Conservation (phyloP, 202 grass and related monocot species). For the Miscanthus sacchariflorus region DNA sequence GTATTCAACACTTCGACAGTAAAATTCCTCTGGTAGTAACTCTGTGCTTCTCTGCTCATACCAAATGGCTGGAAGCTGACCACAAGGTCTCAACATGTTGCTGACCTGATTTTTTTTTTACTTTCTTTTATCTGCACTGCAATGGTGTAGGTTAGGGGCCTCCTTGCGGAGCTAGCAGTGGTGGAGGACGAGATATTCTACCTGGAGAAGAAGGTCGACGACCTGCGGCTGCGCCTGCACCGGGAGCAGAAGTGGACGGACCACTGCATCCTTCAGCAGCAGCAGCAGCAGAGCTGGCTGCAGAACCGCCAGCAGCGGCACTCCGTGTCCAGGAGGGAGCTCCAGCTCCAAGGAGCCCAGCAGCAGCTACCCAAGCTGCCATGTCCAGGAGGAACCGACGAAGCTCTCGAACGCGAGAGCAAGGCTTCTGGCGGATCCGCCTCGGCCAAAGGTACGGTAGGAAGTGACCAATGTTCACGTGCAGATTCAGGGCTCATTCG, state of each 20-base stretch:
- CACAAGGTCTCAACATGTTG: not conserved
- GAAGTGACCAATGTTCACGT: not conserved
- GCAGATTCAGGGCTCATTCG: not conserved
- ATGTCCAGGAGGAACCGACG: not conserved
- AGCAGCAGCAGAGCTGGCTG: constrained; percentile 46
- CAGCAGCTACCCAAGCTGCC: constrained; percentile 45
- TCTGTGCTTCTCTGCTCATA: not conserved
- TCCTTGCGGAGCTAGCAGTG: constrained; percentile 80
- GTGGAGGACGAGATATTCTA: constrained; percentile 94
- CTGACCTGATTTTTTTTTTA: not conserved
- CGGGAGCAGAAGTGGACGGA: constrained; percentile 65
- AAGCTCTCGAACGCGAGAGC: constrained; percentile 43
- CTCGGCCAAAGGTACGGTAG: constrained; percentile 43
- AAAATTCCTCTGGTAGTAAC: not conserved
- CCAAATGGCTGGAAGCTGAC: not conserved
- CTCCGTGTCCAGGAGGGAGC: constrained; percentile 50
- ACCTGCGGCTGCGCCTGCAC: constrained; percentile 56
- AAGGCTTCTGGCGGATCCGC: constrained; percentile 59
- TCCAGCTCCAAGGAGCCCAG: constrained; percentile 49
- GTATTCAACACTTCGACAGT: not conserved
- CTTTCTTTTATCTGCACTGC: not conserved
- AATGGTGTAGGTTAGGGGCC: constrained; percentile 55
- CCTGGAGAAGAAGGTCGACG: constrained; percentile 84
- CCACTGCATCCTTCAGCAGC: constrained; percentile 41
- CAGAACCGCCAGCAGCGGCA: constrained; percentile 45